Conservation (phyloP, 208 protist species). For the Strigomonas oncopelti region DNA sequence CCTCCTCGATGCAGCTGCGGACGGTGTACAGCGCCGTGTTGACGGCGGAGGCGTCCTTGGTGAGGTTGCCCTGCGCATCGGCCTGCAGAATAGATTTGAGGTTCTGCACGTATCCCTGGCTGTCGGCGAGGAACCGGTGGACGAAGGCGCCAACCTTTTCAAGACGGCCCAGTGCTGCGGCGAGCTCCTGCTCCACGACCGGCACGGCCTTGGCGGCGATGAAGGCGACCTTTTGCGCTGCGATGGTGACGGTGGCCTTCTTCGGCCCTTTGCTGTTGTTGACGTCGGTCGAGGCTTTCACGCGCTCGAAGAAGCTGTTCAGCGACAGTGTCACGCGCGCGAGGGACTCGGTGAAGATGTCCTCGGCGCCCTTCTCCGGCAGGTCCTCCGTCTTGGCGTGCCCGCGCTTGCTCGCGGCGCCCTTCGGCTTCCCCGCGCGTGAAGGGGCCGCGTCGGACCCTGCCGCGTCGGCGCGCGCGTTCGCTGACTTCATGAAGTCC, state of each 20-base stretch:
- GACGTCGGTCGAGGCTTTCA: slow-evolving; percentile 29
- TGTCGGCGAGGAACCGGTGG: slow-evolving; percentile 30
- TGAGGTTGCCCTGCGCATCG: slow-evolving; percentile 16
- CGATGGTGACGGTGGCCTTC: slow-evolving; percentile 20
- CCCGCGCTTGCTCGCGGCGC: slow-evolving; percentile 33
- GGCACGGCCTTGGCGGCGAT: slow-evolving; percentile 27
- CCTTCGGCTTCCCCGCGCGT: slow-evolving; percentile 45
- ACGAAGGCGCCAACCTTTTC: slow-evolving; percentile 37
- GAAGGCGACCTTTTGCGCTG: slow-evolving; percentile 9
- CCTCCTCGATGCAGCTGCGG: slow-evolving; percentile 73
- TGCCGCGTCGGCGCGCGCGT: not conserved
- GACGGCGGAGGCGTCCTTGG: slow-evolving; percentile 52
- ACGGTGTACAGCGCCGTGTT: slow-evolving; percentile 85
- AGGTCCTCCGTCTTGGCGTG: slow-evolving; percentile 41
- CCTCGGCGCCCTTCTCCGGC: slow-evolving; percentile 44
- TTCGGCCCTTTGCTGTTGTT: slow-evolving; percentile 37
- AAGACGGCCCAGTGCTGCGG: slow-evolving; percentile 31
- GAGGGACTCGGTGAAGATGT: slow-evolving; percentile 48
- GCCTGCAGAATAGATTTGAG: slow-evolving; percentile 27
- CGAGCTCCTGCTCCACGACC: slow-evolving; percentile 23
- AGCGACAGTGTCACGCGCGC: slow-evolving; percentile 31
- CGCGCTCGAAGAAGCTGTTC: slow-evolving; percentile 35
- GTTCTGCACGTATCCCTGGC: slow-evolving; percentile 32
- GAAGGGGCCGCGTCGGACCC: slow-evolving; percentile 13
- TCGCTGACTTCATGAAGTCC: slow-evolving; percentile 1